phyloP scores from a whole-genome alignment of 148 eudicot genomes.

The Fagopyrum esculentum region DNA sequence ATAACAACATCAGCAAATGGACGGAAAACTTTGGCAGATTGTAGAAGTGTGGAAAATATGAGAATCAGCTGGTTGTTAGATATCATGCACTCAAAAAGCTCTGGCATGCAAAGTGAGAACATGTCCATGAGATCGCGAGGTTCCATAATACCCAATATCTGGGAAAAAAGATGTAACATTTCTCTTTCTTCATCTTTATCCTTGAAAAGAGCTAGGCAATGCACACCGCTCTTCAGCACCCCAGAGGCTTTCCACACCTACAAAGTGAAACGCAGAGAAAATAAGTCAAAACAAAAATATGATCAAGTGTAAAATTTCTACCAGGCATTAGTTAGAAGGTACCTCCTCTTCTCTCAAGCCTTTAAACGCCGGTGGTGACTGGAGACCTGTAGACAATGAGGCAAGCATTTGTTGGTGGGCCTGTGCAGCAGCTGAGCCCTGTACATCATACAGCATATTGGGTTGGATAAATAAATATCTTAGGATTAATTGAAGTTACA shows the following conservation, averaged over 20 bases:
- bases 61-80: conserved; percentile 76
- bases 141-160: conserved; percentile 85
- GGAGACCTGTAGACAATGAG: conserved; percentile 48
- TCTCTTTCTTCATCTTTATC: conserved; percentile 96
- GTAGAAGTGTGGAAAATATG: conserved; percentile 76
- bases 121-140: conserved; percentile 98
- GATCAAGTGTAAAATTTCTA: conserved; percentile 3
- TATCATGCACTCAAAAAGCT: conserved; percentile 97
- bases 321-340: conserved; percentile 8
- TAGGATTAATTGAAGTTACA: background rate
- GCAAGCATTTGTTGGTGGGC: conserved; percentile 71
- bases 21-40: conserved; percentile 63
- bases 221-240: conserved; percentile 89
- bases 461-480: background rate
- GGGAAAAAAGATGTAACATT: conserved; percentile 81
- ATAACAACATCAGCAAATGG: conserved; percentile 89
- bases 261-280: conserved; percentile 1
- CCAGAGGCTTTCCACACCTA: conserved; percentile 98
- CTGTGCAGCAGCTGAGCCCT: conserved; percentile 71
- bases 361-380: conserved; percentile 53
- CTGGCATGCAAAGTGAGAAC: conserved; percentile 96
- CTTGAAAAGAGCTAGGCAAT: conserved; percentile 83
- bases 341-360: conserved; percentile 99
- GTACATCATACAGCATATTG: conserved; percentile 16
- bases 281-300: background rate